These are phyloP conservation scores for Bolboschoenus planiculmis DNA, from an alignment of 176 grass and related monocot genomes.

Conservation along the genomic window DNA sequence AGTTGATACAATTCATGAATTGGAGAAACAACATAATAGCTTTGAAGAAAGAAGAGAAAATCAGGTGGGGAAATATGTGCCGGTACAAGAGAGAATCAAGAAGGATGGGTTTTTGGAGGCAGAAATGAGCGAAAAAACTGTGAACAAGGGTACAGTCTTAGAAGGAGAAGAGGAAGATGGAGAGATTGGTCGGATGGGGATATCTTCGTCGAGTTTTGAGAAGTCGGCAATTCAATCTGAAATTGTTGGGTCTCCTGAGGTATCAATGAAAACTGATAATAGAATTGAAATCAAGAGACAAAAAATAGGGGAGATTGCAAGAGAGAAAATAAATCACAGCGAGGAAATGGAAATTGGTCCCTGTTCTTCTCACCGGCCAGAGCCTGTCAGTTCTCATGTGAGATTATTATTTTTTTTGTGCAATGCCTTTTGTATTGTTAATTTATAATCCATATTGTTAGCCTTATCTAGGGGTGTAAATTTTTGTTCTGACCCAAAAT, in stretches of 20 bases:
- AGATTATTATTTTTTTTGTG: not conserved
- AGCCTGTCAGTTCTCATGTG: not conserved
- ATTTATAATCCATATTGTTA: not conserved
- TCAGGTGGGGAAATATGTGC: not conserved
- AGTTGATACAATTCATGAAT: not conserved
- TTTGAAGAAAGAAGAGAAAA: not conserved
- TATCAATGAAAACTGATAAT: not conserved
- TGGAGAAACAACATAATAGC: not conserved
- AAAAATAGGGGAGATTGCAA: not conserved
- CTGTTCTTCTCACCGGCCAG: not conserved
- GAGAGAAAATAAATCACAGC: not conserved
- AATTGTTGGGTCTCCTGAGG: not conserved
- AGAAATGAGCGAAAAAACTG: not conserved
- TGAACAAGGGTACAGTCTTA: not conserved
- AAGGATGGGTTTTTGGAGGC: not conserved
- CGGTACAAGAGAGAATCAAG: not conserved
- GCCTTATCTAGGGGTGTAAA: not conserved
- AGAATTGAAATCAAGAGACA: not conserved
- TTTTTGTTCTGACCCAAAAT: too few relatives aligned
- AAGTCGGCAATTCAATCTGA: not conserved
- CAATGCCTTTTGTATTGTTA: not conserved
- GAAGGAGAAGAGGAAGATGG: not conserved
- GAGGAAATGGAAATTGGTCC: not conserved
- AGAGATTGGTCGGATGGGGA: not conserved
- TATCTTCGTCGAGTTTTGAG: not conserved